Evolutionary conservation across 2,329 filamentous ascomycete species (phyloP).

Genomic region (Dryadomyces sulphureus): DNA sequence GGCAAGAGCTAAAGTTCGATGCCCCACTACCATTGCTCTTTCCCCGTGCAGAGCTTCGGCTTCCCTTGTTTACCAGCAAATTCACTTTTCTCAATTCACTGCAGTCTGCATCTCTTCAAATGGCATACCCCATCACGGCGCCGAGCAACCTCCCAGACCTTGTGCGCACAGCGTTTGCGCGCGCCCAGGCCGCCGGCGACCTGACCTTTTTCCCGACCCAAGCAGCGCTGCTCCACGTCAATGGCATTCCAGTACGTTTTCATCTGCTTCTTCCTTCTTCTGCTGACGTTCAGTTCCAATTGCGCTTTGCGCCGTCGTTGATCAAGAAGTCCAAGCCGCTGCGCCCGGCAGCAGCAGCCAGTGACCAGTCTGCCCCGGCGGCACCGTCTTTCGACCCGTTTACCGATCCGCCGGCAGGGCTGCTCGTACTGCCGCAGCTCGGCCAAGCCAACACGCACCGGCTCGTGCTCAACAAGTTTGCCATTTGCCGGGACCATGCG

Average conservation of each 20-base stretch:
- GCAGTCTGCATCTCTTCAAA: neutral
- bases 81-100: neutral
- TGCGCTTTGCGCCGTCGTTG: slow-evolving; percentile 55
- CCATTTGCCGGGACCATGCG: slow-evolving; percentile 55
- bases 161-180: slow-evolving; percentile 32
- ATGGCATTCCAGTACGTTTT: slow-evolving; percentile 25
- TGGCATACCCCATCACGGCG: slow-evolving; percentile 19
- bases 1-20: no score
- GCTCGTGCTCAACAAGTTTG: slow-evolving; percentile 63
- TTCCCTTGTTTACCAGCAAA: neutral
- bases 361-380: slow-evolving; percentile 39
- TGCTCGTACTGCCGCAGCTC: slow-evolving; percentile 36
- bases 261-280: neutral
- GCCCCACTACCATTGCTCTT: no score
- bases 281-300: slow-evolving; percentile 42
- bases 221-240: slow-evolving; percentile 29
- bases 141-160: slow-evolving; percentile 35
- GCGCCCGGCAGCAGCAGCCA: slow-evolving; percentile 23
- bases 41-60: no score
- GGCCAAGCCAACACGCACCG: slow-evolving; percentile 28
- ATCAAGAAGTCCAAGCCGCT: slow-evolving; percentile 47
- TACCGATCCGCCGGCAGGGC: slow-evolving; percentile 38
- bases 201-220: slow-evolving; percentile 40
- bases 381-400: slow-evolving; percentile 41
- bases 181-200: slow-evolving; percentile 31